Evolutionary conservation across 345 rosid species (phyloP).

Genomic region (Eucalyptus polybractea): DNA sequence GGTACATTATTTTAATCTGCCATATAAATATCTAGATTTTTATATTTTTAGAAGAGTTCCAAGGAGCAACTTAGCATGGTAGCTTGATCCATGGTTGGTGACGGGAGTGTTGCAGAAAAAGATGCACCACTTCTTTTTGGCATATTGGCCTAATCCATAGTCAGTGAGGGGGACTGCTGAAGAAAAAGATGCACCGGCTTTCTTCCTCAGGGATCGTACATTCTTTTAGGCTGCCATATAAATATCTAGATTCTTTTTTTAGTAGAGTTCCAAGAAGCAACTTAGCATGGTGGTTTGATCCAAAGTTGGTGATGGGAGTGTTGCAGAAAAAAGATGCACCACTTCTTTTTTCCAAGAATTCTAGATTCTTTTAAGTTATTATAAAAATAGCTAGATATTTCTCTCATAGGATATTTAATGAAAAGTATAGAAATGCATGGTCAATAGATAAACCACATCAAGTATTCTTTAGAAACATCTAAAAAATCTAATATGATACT

Average conservation of each 20-base stretch:
- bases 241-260: background rate
- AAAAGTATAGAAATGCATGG: background rate
- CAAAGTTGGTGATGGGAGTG: background rate
- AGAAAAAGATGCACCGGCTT: background rate
- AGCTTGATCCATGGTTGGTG: background rate
- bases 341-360: background rate
- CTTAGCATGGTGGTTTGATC: background rate
- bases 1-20: background rate
- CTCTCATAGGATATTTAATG: background rate
- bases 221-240: background rate
- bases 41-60: background rate
- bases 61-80: background rate
- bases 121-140: background rate
- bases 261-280: background rate
- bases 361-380: background rate
- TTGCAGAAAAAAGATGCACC: background rate
- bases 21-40: background rate
- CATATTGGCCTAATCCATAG: background rate
- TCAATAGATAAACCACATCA: rapidly evolving
- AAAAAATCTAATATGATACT: background rate
- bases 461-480: background rate
- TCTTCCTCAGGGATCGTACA: no score
- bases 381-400: background rate
- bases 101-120: background rate
- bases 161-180: background rate